These are phyloP conservation scores for Chlorella sp. DNA, from an alignment of 139 green algal species.

Conservation along the genomic window DNA sequence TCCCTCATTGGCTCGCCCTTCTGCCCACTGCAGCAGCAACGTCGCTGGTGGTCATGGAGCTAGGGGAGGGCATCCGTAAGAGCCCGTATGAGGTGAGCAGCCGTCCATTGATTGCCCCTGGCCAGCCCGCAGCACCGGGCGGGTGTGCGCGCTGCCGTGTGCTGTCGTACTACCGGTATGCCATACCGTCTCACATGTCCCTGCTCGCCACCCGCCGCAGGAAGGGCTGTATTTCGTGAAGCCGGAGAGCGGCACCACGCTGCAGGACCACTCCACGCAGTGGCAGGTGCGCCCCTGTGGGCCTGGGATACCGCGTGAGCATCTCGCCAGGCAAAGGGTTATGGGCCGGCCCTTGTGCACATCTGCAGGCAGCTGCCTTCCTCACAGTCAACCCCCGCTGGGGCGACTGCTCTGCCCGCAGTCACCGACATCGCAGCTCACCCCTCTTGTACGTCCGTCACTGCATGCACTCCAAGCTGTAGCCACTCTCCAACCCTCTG, in stretches of 20 bases:
- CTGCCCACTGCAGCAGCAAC: too few relatives aligned
- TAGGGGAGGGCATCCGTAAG: slow-evolving; percentile 10
- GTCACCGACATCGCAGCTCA: neutral
- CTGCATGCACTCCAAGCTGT: neutral
- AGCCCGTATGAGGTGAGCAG: slow-evolving; percentile 35
- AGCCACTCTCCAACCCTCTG: neutral
- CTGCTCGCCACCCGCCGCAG: too few relatives aligned
- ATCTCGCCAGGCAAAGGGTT: neutral
- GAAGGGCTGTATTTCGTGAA: slow-evolving; percentile 45
- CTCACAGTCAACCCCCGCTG: too few relatives aligned
- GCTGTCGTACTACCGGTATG: too few relatives aligned
- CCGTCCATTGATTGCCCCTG: too few relatives aligned
- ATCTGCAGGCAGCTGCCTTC: too few relatives aligned
- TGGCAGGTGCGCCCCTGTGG: slow-evolving; percentile 32
- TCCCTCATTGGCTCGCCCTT: too few relatives aligned
- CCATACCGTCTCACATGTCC: too few relatives aligned
- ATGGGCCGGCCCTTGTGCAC: neutral
- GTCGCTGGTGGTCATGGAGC: too few relatives aligned
- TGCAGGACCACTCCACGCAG: slow-evolving; percentile 43
- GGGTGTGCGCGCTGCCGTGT: too few relatives aligned
- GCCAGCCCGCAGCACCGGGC: too few relatives aligned
- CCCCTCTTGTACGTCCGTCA: too few relatives aligned
- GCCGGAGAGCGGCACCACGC: slow-evolving; percentile 43
- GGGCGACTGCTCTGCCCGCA: neutral
- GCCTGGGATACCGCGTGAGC: neutral